A percentile compares a stretch with the other conserved stretches of the same genome.
Conservation (phyloP, 208 protist species). For the Crithidia thermophila region DNA sequence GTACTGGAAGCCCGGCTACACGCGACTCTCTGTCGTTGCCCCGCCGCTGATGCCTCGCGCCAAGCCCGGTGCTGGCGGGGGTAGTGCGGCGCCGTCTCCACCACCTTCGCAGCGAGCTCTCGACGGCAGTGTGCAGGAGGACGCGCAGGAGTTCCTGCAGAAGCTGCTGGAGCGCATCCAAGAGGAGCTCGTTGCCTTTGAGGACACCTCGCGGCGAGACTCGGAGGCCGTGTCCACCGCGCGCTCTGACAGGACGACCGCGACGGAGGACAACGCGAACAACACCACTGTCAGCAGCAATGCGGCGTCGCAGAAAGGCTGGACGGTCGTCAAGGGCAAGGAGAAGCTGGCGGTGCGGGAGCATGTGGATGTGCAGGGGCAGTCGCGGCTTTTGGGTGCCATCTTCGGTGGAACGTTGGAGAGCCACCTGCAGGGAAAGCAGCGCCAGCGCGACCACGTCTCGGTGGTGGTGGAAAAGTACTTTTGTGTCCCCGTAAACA, state of each 20-base stretch:
- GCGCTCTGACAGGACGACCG: neutral
- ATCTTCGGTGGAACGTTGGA: conserved; percentile 77
- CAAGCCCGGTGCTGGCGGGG: neutral
- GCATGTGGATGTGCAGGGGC: conserved; percentile 44
- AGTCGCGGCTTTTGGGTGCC: conserved; percentile 50
- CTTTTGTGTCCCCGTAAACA: conserved; percentile 64
- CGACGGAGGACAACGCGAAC: neutral
- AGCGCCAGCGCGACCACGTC: conserved; percentile 46
- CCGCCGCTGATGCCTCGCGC: conserved; percentile 9
- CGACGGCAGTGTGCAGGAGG: conserved; percentile 73
- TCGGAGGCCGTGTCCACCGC: conserved; percentile 7
- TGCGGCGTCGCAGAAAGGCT: conserved; percentile 40
- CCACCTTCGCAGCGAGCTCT: conserved; percentile 14
- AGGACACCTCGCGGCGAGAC: conserved; percentile 4
- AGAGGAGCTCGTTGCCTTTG: conserved; percentile 49
- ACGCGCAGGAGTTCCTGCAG: conserved; percentile 87
- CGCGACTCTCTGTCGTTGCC: conserved; percentile 18
- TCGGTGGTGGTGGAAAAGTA: conserved; percentile 74
- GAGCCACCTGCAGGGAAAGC: conserved; percentile 71
- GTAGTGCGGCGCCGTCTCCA: neutral
- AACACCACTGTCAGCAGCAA: conserved; percentile 1
- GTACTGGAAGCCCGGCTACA: conserved; percentile 68
- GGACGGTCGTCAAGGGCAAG: conserved; percentile 66
- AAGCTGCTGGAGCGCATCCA: conserved; percentile 67
- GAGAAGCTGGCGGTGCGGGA: conserved; percentile 60